Base-by-base conservation (phyloP, 495 filamentous ascomycete species). In the Trichoderma reesei region DNA sequence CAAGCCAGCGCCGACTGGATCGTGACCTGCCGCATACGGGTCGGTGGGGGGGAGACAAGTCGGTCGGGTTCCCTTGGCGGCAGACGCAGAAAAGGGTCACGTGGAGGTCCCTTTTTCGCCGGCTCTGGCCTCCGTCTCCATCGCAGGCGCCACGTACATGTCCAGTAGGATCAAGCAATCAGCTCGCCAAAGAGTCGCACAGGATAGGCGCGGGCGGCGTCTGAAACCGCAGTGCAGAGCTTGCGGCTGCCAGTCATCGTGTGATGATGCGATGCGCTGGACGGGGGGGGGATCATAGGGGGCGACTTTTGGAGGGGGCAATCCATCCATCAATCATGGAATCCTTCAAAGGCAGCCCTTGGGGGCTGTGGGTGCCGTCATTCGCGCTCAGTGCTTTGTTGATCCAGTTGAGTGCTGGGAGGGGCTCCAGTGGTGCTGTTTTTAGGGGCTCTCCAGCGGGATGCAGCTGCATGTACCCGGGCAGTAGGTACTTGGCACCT, bases 21-120 rank as follows among this genome's bases (percentile, higher is more conserved):
- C 51, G 51, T 56, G 51, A 56, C 51, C 51, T 56, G 51, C 51
- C 51, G 51, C 51, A 56, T 56, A 56, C 51, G 51, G 51, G 51
- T 10, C 51, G 31, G 51, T 56, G 51, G 51, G 51, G 51, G 20
- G 51, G n/a, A n/a, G n/a, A n/a, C n/a, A n/a, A n/a, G 16, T n/a
- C 13, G 51, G 51, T 51, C n/a, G 13, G 51, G 20, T 9, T 56
- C 51, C 51, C 51, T 56, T 56, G 51, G 51, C 51, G 51, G 16
- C 51, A 13, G 34, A n/a, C 46, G 41, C 41, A 48, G 20, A 46
- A 56, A 54, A n/a, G 51, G 51, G 51, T 56, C 51, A 56, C 51
- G 51, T 56, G 51, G 51, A 31, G 8, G 51, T 56, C 51, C 51
- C 51, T 56, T 56, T 56, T 56, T 56, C 11, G 51, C 51, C 51